Evolutionary conservation across 1,284 basidiomycete genomes (phyloP).

Genomic region (Rhodotorula sp.): DNA sequence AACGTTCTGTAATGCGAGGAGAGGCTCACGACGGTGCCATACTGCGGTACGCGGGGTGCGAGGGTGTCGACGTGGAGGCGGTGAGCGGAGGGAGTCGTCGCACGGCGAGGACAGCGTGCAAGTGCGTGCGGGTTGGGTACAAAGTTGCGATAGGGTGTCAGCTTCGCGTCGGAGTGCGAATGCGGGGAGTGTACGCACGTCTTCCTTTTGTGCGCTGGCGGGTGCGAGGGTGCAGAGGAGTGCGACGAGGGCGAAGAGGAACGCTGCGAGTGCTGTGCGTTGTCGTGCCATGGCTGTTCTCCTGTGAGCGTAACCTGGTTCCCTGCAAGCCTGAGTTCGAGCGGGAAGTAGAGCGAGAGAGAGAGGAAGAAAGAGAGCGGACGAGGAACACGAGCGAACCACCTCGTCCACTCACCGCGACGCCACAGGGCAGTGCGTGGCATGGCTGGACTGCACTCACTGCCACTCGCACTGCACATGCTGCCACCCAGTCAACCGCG

Average conservation of each 20-base stretch:
- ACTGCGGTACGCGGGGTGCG: background rate
- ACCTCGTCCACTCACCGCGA: no score
- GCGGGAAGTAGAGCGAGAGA: no score
- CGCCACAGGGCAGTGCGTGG: no score
- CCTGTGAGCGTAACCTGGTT: no score
- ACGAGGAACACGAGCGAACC: background rate
- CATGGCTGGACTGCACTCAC: no score
- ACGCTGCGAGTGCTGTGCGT: constrained; percentile 11
- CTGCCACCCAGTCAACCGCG: no score
- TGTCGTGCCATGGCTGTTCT: constrained; percentile 4
- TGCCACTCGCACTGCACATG: no score
- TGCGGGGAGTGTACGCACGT: constrained; percentile 16
- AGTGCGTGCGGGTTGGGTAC: background rate
- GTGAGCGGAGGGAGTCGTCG: background rate
- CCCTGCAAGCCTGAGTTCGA: background rate
- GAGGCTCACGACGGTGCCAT: constrained; percentile 29
- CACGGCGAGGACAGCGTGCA: background rate
- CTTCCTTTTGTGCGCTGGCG: constrained; percentile 34
- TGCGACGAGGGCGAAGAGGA: constrained; percentile 27
- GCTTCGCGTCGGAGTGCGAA: background rate
- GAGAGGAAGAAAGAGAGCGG: background rate
- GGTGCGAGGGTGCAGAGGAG: constrained; percentile 32
- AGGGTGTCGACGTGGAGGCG: constrained; percentile 10
- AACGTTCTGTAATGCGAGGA: background rate
- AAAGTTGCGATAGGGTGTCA: constrained; percentile 5